Conservation (phyloP, 2,329 filamentous ascomycete genomes). For the Rhynchosporium graminicola region DNA sequence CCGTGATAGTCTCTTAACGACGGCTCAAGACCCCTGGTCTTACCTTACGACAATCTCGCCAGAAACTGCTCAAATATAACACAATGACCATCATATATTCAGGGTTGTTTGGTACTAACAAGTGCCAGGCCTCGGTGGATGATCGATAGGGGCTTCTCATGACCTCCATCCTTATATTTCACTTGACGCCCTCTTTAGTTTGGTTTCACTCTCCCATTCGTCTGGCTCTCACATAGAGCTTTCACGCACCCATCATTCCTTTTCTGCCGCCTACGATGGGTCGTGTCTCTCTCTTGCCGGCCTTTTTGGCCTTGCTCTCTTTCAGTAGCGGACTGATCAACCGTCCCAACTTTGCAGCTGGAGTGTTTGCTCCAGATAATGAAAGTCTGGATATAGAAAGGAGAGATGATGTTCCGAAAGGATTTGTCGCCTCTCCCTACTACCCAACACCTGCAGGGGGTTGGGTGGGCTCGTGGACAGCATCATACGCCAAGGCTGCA, state of each 20-base stretch:
- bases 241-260: not conserved
- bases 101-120: not conserved
- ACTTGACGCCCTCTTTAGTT: not conserved
- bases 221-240: not conserved
- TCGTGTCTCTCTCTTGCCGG: not conserved
- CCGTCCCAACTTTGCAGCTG: conserved; percentile 24
- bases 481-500: conserved; percentile 70
- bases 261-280: conserved; percentile 2
- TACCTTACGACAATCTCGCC: not conserved
- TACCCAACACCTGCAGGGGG: conserved; percentile 54
- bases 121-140: not conserved
- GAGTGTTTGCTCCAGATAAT: conserved; percentile 9
- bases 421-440: conserved; percentile 36
- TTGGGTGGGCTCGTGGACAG: conserved; percentile 56
- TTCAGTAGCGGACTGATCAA: conserved; percentile 10
- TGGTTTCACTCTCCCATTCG: not conserved
- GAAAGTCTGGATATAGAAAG: conserved; percentile 18
- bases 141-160: not conserved
- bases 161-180: not conserved
- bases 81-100: not conserved
- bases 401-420: conserved; percentile 32
- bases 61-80: not conserved
- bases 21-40: conserved; percentile 4
- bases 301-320: conserved; percentile 11
- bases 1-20: not conserved